Evolutionary conservation across 1,284 basidiomycete genomes (phyloP).

Genomic region (Leucoagaricus sp.): DNA sequence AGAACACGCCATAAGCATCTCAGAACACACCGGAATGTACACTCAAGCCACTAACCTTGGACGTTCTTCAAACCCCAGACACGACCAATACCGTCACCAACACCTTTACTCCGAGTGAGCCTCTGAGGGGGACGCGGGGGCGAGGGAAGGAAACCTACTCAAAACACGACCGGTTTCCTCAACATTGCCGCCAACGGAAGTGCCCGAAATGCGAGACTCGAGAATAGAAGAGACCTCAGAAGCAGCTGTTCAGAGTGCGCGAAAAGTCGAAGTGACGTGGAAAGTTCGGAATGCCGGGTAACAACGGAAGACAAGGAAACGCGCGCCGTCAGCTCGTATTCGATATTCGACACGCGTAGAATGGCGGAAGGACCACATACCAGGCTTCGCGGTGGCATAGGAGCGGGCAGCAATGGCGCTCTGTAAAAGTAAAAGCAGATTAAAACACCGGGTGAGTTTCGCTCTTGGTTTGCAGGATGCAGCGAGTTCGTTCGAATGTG

Average conservation of each 20-base stretch:
- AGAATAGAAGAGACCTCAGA: constrained; percentile 99
- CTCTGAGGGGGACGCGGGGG: constrained; percentile 15
- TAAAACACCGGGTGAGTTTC: constrained; percentile 16
- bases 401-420: constrained; percentile 66
- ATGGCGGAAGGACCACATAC: constrained; percentile 49
- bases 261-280: constrained; percentile 40
- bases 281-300: constrained; percentile 30
- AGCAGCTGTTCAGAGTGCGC: constrained; percentile 64
- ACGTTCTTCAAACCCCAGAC: constrained; percentile 94
- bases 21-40: constrained; percentile 16
- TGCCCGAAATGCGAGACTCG: constrained; percentile 96
- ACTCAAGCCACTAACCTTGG: constrained; percentile 63
- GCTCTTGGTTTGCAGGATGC: not conserved
- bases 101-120: constrained; percentile 56
- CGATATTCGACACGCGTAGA: constrained; percentile 10
- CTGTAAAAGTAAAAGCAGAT: constrained; percentile 30
- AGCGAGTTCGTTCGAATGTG: constrained; percentile 4
- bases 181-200: constrained; percentile 88
- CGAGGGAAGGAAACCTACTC: constrained; percentile 58
- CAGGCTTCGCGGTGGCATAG: constrained; percentile 98
- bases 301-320: constrained; percentile 19
- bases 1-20: constrained; percentile 5
- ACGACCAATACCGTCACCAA: constrained; percentile 99
- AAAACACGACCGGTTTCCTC: constrained; percentile 99
- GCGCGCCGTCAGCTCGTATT: constrained; percentile 24